A percentile compares a stretch with the other conserved stretches of the same genome.
phyloP scores from a whole-genome alignment of 768 basidiomycete genomes.

The Pilatotrama ljubarskyi region DNA sequence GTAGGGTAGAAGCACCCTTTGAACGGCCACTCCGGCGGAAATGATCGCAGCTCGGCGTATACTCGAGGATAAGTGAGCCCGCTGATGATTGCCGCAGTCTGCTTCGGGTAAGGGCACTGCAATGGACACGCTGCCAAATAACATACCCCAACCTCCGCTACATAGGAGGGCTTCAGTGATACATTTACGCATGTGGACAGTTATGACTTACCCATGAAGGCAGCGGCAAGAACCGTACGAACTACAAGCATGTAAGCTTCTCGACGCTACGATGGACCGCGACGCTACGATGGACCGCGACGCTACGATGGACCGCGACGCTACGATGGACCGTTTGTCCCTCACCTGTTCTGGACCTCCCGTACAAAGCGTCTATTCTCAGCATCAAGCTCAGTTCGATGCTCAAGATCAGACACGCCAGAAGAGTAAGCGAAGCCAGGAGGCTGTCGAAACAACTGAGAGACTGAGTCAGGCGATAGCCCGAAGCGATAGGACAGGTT shows the following conservation, averaged over 20 bases:
- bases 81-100: background rate
- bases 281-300: too few relatives aligned
- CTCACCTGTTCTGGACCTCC: slow-evolving; percentile 10
- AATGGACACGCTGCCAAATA: background rate
- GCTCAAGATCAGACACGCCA: slow-evolving; percentile 16
- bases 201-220: background rate
- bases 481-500: too few relatives aligned
- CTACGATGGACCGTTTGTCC: background rate
- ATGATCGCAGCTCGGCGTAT: background rate
- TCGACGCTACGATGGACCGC: too few relatives aligned
- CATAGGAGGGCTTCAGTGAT: background rate
- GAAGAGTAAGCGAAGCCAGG: background rate
- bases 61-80: background rate
- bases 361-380: slow-evolving; percentile 23
- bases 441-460: background rate
- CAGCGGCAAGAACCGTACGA: background rate
- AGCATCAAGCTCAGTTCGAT: slow-evolving; percentile 24
- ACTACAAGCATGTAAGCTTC: background rate
- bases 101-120: background rate
- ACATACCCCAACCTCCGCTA: slow-evolving; percentile 6
- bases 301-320: too few relatives aligned
- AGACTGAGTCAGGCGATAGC: background rate
- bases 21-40: slow-evolving; percentile 14
- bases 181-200: too few relatives aligned
- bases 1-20: slow-evolving; percentile 10